Base-by-base conservation (phyloP, 1,284 basidiomycete species). In the Moniliella sp. region DNA sequence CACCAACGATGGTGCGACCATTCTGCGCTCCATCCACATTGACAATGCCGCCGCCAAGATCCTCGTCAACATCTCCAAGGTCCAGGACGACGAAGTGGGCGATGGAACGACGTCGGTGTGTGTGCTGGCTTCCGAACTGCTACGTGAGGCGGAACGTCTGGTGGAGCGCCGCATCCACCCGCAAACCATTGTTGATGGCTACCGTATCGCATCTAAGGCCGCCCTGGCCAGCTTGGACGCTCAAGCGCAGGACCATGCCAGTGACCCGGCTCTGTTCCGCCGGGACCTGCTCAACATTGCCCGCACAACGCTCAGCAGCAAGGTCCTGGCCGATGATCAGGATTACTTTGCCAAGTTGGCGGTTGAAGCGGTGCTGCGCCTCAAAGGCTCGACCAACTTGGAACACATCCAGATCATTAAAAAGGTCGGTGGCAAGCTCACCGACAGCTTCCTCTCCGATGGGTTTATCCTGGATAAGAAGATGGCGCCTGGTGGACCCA, bases 381-480 rank as follows among this genome's bases (percentile, higher is more conserved):
- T 99, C 29, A 91, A 88, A 25, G 84, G 84, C 16, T 88, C 82
- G 21, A 88, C 82, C 35, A 79, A 97, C 65, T 68, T 99, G 15
- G 91, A 99, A 50, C 86, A 97, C 61, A 94, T 99, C 46, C 91
- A 99, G 65, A 79, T 97, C 63, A 99, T 97, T 68, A 99, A 99
- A 69, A 94, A 94, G 66, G 79, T 82, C 21, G 91, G 91, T 37
- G 91, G 91, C 39, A 97, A 97, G 66, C 71, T 99, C 43, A 91
- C 84, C 4, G 88, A 97, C 57, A 91, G 82, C 11, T 99, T 97
- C 67, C 74, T 99, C 28, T 86, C 93, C 57, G 88, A 97, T 67
- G 86, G 88, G 17, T 99, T 97, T 66, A 97, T 99, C 57, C 74
- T 99, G 29, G 83, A 97, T 65, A 99, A 99, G 67, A 71, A 74